Conservation (phyloP, 2,329 filamentous ascomycete species). For the Fusarium sp. region DNA sequence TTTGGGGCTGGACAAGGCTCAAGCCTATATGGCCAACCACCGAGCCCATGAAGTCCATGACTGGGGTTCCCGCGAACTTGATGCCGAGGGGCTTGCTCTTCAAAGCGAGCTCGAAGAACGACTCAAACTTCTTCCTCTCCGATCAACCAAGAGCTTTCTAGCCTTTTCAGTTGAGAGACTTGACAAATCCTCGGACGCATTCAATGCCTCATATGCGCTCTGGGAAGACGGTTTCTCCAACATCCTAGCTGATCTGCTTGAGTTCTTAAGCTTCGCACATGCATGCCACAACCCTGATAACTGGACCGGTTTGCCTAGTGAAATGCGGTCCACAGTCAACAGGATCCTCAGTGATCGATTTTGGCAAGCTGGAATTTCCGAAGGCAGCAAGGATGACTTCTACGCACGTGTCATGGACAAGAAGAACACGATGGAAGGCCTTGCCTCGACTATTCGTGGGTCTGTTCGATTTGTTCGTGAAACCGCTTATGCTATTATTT, state of each 20-base stretch:
- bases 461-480: slow-evolving; percentile 91
- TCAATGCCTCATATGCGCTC: slow-evolving; percentile 79
- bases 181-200: slow-evolving; percentile 76
- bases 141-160: slow-evolving; percentile 91
- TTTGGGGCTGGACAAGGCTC: slow-evolving; percentile 82
- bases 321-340: slow-evolving; percentile 81
- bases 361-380: slow-evolving; percentile 98
- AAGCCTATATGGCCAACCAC: slow-evolving; percentile 78
- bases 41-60: slow-evolving; percentile 81
- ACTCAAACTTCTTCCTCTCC: slow-evolving; percentile 80
- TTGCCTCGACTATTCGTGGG: slow-evolving; percentile 91
- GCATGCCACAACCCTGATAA: slow-evolving; percentile 88
- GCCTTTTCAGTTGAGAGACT: slow-evolving; percentile 92
- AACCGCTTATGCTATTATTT: slow-evolving; percentile 92
- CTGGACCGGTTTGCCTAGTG: slow-evolving; percentile 80
- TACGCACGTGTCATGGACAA: slow-evolving; percentile 92
- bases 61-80: slow-evolving; percentile 82
- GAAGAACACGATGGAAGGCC: slow-evolving; percentile 88
- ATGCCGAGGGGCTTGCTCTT: slow-evolving; percentile 80
- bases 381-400: slow-evolving; percentile 95
- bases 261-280: slow-evolving; percentile 89
- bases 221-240: slow-evolving; percentile 86
- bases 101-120: slow-evolving; percentile 83
- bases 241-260: slow-evolving; percentile 86
- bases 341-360: slow-evolving; percentile 93